Base-by-base conservation (phyloP, 2,329 filamentous ascomycete genomes). In the Trematosphaeria pertusa region DNA sequence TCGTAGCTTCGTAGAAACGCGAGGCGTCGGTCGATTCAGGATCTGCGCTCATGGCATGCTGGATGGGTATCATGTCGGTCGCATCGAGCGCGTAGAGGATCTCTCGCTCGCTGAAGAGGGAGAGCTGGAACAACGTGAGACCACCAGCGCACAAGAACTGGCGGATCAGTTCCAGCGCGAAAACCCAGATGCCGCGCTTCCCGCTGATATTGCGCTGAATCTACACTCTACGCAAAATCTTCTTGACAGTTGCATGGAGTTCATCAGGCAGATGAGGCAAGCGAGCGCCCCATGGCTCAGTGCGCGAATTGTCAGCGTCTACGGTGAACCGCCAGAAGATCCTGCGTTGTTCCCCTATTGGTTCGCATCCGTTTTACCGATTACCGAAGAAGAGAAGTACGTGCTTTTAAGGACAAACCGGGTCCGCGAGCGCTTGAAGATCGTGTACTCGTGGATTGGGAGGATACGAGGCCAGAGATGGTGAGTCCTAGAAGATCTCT, bases 311-410 rank as follows among this genome's bases (percentile, higher is more conserved):
- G 75, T 92, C 21, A 75, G 83, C 22, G 85, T 88, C 5, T 94
- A 93, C 56, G 91, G 91, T 10, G 83, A 88, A 47, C 87, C 87
- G 15, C 91, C 91, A 0, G 77, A 82, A 12, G 89, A 96, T 61
- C 86, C 90, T 1, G 86, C 86, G 3, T 70, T 84, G 1, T 94
- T 96, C 57, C 89, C 91, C 0, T 96, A 91, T 81, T 97, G 92
- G 92, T 87, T 96, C 57, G 91, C 88, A 8, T 89, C 85, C 62
- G 85, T 94, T 15, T 72, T 96, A 10, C 91, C 91, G 0, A 85
- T 94, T 28, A 81, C 82, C 11, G 88, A 94, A 19, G 76, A 84
- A 20, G 87, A 94, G 61, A 95, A 93, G 67, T 95, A 96, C 58
- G 78, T 81, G 10, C 74, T 97, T 15, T 73, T 97, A 11, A 78